Base-by-base conservation (phyloP, 2,329 filamentous ascomycete species). In the Monilinia fructicola region DNA sequence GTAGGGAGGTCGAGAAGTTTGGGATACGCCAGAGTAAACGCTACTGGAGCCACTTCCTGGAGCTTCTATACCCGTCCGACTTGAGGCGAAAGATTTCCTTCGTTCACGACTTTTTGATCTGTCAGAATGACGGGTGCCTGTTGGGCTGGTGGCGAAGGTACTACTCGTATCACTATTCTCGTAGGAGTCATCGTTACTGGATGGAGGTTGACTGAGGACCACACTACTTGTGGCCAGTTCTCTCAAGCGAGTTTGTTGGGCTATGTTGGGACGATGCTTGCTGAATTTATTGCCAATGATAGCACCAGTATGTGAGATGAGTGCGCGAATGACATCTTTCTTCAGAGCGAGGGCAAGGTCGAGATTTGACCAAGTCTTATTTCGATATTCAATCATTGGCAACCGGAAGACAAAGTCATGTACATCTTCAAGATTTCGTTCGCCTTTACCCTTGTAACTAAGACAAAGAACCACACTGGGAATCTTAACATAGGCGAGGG, bases 351-450 rank as follows among this genome's bases (percentile, higher is more conserved):
- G 83, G 0, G 94, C 93, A 12, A 99, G 86, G 75, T 99, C 95
- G 9, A 99, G 85, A 77, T 98, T 99, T 9, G 93, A 97, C 95
- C 95, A 99, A 11, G 93, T 98, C 82, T 99, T 99, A 83, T 99
- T 99, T 70, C 92, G 88, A 80, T 97, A 98, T 77, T 99, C 95
- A 56, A 99, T 88, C 2, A 91, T 90, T 4, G 95, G 95, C 79
- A 99, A 87, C 44, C 92, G 89, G 85, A 99, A 99, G 59, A 99
- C 95, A 72, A 99, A 96, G 76, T 98, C 90, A 78, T 99, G 94
- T 21, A 99, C 90, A 78, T 99, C 96, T 79, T 97, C 93, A 67
- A 99, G 85, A 74, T 98, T 99, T 76, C 93, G 92, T 71, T 96
- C 92, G 54, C 93, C 92, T 77, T 93, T 96, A 75, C 96, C 95